Evolutionary conservation across 495 filamentous ascomycete genomes (phyloP).

Genomic region (Annulohypoxylon stygium): DNA sequence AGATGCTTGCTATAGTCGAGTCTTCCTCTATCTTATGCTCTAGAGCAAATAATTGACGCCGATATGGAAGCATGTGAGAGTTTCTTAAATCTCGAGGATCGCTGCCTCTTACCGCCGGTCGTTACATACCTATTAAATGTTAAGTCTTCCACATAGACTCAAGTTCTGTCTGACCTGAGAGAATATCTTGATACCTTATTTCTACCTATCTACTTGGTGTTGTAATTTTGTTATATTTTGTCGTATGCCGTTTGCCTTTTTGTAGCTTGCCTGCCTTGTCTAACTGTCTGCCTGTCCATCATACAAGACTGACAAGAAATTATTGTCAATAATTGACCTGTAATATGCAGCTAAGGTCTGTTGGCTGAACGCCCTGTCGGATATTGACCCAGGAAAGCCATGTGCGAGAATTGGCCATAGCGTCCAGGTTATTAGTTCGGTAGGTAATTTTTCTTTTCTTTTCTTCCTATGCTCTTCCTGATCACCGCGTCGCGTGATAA

Average conservation of each 20-base stretch:
- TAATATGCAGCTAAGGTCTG: neutral
- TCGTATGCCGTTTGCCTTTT: neutral
- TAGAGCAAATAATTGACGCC: constrained; percentile 66
- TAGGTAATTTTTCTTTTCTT: neutral
- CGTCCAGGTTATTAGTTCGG: neutral
- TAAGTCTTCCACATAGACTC: constrained; percentile 1
- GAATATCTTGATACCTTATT: neutral
- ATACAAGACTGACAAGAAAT: neutral
- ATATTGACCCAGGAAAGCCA: constrained; percentile 5
- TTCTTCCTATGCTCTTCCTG: neutral
- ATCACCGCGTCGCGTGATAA: constrained; percentile 7
- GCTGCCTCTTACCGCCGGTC: constrained; percentile 72
- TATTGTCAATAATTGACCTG: neutral
- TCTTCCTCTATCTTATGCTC: constrained; percentile 73
- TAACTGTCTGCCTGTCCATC: neutral
- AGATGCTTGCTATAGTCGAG: constrained; percentile 61
- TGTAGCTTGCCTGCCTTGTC: too few relatives aligned
- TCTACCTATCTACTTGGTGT: neutral
- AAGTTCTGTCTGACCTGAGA: constrained; percentile 1
- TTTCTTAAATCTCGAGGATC: constrained; percentile 61
- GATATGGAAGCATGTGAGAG: constrained; percentile 72
- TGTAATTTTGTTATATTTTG: neutral
- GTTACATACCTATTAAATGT: constrained; percentile 59
- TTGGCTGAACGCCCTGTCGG: neutral
- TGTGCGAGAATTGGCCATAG: constrained; percentile 9